phyloP scores from a whole-genome alignment of 192 early-diverging fungal genomes.

The Backusella mclennaniae region DNA sequence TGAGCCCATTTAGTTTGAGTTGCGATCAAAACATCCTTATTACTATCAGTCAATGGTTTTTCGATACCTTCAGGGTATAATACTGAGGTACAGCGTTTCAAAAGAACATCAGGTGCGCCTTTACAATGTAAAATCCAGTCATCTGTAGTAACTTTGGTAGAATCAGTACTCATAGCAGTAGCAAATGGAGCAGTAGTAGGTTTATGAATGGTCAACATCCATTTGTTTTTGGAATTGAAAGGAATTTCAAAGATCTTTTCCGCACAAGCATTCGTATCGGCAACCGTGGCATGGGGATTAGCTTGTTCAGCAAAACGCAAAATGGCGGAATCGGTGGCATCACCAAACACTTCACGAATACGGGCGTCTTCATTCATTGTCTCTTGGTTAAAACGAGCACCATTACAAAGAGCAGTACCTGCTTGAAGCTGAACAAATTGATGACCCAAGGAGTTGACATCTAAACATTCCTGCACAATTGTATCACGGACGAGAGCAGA shows the following conservation, averaged over 20 bases:
- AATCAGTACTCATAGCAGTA: not conserved
- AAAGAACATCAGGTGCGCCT: constrained; percentile 79
- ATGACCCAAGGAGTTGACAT: constrained; percentile 12
- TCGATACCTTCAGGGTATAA: constrained; percentile 41
- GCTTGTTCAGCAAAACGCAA: constrained; percentile 62
- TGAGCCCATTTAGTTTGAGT: constrained; percentile 55
- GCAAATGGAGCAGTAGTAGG: constrained; percentile 12
- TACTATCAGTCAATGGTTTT: constrained; percentile 40
- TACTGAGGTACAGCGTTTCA: constrained; percentile 43
- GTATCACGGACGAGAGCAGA: constrained; percentile 22
- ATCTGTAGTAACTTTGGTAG: constrained; percentile 19
- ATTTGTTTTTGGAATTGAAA: constrained; percentile 77
- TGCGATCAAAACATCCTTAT: constrained; percentile 33
- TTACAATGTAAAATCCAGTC: constrained; percentile 62
- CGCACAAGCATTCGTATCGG: constrained; percentile 6
- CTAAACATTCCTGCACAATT: not conserved
- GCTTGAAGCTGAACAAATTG: constrained; percentile 24
- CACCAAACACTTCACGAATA: constrained; percentile 66
- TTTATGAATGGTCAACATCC: constrained; percentile 55
- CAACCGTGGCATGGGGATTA: constrained; percentile 10
- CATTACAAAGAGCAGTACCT: constrained; percentile 58
- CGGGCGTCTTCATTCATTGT: constrained; percentile 35
- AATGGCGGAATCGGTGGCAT: constrained; percentile 85
- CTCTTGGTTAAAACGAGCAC: constrained; percentile 59
- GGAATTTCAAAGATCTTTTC: constrained; percentile 55